phyloP scores from a whole-genome alignment of 2,329 filamentous ascomycete genomes.

The Penicillium sp. region DNA sequence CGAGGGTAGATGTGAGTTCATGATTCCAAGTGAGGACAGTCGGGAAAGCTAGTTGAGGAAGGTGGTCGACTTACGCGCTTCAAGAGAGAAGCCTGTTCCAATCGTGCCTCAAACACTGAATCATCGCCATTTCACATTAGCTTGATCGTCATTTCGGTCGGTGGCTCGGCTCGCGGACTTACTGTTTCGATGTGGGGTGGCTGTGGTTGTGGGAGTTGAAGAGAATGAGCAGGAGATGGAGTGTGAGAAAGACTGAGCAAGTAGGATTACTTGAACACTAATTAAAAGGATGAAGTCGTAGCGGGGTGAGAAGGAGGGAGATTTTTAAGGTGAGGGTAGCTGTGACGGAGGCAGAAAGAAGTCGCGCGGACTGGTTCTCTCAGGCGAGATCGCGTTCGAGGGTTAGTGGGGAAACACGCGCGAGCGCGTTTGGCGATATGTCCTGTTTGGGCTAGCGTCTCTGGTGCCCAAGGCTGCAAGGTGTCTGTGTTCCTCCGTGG shows the following conservation, averaged over 20 bases:
- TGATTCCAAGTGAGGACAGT: neutral
- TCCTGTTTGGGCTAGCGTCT: slow-evolving; percentile 19
- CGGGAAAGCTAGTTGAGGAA: neutral
- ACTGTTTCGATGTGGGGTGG: slow-evolving; percentile 24
- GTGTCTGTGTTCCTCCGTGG: neutral
- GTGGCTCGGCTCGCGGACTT: slow-evolving; percentile 12
- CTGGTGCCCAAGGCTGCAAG: slow-evolving; percentile 16
- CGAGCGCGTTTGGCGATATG: slow-evolving; percentile 28
- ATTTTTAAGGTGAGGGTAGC: slow-evolving; percentile 5
- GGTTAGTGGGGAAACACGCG: slow-evolving; percentile 28
- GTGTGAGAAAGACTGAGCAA: neutral
- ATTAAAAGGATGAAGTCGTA: neutral
- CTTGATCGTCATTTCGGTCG: neutral
- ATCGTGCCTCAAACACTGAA: slow-evolving; percentile 88
- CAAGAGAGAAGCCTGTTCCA: slow-evolving; percentile 86
- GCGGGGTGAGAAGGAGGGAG: neutral
- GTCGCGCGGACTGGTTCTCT: slow-evolving; percentile 18
- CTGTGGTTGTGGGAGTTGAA: slow-evolving; percentile 6
- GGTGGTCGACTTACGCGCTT: slow-evolving; percentile 66
- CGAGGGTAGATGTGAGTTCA: slow-evolving; percentile 7
- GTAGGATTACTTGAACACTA: neutral
- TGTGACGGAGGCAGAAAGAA: slow-evolving; percentile 14
- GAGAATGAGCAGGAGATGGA: neutral
- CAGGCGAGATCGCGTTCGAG: slow-evolving; percentile 24
- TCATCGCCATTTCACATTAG: slow-evolving; percentile 11